Evolutionary conservation across 1,139 yeast species (phyloP), one percentile per base, ranked within the genome.

Genomic region (Sugiyamaella novakii): DNA sequence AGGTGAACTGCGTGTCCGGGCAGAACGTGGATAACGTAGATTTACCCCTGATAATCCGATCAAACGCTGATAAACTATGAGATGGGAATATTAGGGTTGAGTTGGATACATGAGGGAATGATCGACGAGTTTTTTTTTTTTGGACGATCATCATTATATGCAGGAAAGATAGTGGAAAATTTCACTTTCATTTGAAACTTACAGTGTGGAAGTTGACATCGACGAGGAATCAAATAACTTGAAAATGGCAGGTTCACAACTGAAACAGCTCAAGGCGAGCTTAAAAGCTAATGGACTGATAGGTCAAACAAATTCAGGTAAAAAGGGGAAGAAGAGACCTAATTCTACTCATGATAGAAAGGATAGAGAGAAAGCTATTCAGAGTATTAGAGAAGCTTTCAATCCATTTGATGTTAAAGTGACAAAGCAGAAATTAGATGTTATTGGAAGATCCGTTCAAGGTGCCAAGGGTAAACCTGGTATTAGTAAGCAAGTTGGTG

Each of bases 201-300:
- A n/a, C n/a, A n/a, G n/a, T n/a, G n/a, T n/a, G n/a, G n/a, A n/a
- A n/a, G n/a, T n/a, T n/a, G n/a, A n/a, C n/a, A n/a, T n/a, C n/a
- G n/a, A n/a, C n/a, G n/a, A n/a, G n/a, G n/a, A n/a, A n/a, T n/a
- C n/a, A n/a, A n/a, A n/a, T n/a, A 3, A 5, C 30, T 10, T 28
- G 30, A 34, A 34, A n/a, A 87, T 87, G 96, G 96, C 89, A 21
- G 95, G 95, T 15, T 87, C 96, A 15, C 97, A 89, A 72, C 74
- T 89, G 56, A 89, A 88, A 66, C 82, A 81, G 71, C 76, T 89
- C 50, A 87, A 84, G 61, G 91, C 82, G 46, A 82, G 89, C 3
- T 73, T 89, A 51, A 84, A 84, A 64, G 78, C 81, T 49, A 80
- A 84, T 52, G 96, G 96, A 0, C 75, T 89, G 39, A 84, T 87